Percentiles rank a stretch among this genome's conserved stretches.
Conservation (phyloP, 768 basidiomycete species). For the Fomitopsis pulvina region DNA sequence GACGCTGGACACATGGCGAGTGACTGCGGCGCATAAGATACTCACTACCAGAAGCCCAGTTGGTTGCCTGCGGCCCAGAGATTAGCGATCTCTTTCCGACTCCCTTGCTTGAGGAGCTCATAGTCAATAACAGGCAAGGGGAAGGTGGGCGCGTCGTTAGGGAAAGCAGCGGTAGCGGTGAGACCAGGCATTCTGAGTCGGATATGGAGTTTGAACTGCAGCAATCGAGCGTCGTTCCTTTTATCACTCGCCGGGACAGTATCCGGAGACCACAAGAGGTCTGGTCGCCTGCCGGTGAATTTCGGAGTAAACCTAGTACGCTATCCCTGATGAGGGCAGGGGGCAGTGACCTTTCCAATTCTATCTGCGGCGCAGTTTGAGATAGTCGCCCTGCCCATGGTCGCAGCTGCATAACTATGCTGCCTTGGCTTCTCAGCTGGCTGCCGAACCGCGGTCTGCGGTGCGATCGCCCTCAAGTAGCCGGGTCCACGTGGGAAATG, state of each 20-base stretch:
- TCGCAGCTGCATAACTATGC: not conserved
- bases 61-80: slow-evolving; percentile 53
- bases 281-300: slow-evolving; percentile 3
- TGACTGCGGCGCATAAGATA: slow-evolving; percentile 17
- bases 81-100: slow-evolving; percentile 38
- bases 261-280: not conserved
- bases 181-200: slow-evolving; percentile 23
- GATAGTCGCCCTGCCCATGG: not conserved
- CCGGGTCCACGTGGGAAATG: slow-evolving; percentile 2
- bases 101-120: slow-evolving; percentile 34
- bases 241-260: not conserved
- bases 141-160: slow-evolving; percentile 44
- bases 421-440: not conserved
- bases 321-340: slow-evolving; percentile 2
- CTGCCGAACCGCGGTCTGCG: not conserved
- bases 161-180: slow-evolving; percentile 34
- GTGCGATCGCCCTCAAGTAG: slow-evolving; percentile 2
- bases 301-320: not conserved
- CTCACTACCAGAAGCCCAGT: slow-evolving; percentile 65
- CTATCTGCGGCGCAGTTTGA: not conserved
- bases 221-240: not conserved
- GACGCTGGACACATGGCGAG: not conserved
- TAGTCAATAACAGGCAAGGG: slow-evolving; percentile 54
- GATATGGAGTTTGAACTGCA: not conserved
- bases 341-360: not conserved